Percentiles rank a stretch among this genome's conserved stretches.
These are phyloP conservation scores for Chrysanthemum makinoi DNA, from an alignment of 129 eudicot species.

Conservation along the genomic window DNA sequence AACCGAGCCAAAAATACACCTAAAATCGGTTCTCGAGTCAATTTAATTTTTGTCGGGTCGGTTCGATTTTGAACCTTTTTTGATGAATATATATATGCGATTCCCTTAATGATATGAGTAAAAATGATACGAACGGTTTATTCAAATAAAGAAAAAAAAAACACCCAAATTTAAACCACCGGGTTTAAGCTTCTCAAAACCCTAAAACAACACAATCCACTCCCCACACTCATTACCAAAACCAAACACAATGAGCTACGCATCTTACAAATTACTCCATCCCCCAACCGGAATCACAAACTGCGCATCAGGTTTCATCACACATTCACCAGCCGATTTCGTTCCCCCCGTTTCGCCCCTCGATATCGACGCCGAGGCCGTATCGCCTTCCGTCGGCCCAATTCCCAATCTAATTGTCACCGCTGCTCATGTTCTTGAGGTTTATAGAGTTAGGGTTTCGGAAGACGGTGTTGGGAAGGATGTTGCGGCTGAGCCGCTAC, in stretches of 20 bases:
- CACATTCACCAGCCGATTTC: constrained; percentile 64
- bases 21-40: too few species aligned
- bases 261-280: constrained; percentile 91
- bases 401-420: constrained; percentile 77
- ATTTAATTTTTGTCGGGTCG: too few species aligned
- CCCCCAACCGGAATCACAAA: constrained; percentile 87
- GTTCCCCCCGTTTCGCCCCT: constrained; percentile 45
- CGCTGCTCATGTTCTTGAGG: constrained; percentile 73
- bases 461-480: constrained; percentile 50
- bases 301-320: constrained; percentile 85
- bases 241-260: constrained; percentile 68
- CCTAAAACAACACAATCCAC: constrained; percentile 12
- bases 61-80: too few species aligned
- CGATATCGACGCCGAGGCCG: constrained; percentile 73
- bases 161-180: too few species aligned
- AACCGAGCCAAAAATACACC: too few species aligned
- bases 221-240: background rate
- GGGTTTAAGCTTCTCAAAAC: background rate
- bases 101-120: too few species aligned
- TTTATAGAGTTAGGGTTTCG: constrained; percentile 59
- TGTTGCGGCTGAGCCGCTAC: constrained; percentile 38
- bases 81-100: too few species aligned
- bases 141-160: too few species aligned
- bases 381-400: constrained; percentile 57
- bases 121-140: too few species aligned